Evolutionary conservation across 805 yeast species (phyloP).

Genomic region (Dipodascopsis tothii): DNA sequence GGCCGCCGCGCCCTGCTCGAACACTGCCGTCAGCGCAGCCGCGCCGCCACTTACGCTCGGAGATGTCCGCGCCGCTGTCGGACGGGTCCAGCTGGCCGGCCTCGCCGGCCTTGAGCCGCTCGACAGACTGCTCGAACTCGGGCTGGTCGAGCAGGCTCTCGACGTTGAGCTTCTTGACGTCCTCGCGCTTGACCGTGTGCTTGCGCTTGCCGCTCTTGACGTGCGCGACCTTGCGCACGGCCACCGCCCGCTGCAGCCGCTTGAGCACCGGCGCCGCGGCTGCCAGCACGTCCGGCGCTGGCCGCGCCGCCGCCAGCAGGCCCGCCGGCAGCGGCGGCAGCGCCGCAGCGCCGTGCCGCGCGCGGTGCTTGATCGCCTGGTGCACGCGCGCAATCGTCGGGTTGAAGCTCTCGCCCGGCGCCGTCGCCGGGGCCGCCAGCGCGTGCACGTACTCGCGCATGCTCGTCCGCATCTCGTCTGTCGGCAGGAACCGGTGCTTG

Average conservation of each 20-base stretch:
- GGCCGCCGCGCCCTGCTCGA: neutral
- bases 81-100: neutral
- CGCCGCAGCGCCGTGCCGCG: constrained; percentile 30
- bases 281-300: constrained; percentile 10
- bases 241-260: constrained; percentile 4
- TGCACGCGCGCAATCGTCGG: constrained; percentile 25
- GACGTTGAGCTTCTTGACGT: neutral
- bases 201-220: constrained; percentile 13
- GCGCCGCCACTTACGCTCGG: neutral
- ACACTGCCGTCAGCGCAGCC: neutral
- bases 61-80: too few species aligned
- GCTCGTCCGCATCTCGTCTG: constrained; percentile 33
- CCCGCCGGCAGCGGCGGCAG: constrained; percentile 3
- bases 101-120: neutral
- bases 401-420: constrained; percentile 28
- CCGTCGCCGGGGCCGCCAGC: constrained; percentile 37
- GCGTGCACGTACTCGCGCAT: constrained; percentile 42
- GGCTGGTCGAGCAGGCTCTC: neutral
- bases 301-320: constrained; percentile 1
- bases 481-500: constrained; percentile 31
- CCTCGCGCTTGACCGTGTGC: constrained; percentile 1
- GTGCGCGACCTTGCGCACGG: constrained; percentile 13
- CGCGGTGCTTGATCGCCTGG: constrained; percentile 29
- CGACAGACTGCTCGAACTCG: neutral
- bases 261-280: constrained; percentile 4